Percentiles rank a stretch among this genome's conserved stretches.
phyloP scores from a whole-genome alignment of 192 early-diverging fungal species.

The Coemansia sp. region DNA sequence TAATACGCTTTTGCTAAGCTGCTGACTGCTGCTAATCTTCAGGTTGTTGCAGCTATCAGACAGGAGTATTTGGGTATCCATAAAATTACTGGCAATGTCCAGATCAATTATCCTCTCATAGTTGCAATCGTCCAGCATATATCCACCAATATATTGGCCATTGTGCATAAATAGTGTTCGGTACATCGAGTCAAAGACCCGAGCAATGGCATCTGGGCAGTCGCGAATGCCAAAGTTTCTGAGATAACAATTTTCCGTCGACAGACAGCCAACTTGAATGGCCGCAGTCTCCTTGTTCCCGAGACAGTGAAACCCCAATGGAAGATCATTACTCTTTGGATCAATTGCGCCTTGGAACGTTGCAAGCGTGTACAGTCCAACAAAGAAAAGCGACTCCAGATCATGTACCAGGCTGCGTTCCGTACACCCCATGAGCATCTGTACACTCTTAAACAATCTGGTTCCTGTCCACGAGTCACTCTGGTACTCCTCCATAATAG shows the following conservation, averaged over 20 bases:
- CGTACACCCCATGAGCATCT: not conserved
- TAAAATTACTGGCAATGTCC: not conserved
- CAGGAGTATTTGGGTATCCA: too few species aligned
- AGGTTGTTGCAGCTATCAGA: too few species aligned
- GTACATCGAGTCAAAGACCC: not conserved
- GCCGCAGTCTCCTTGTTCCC: not conserved
- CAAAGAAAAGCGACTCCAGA: constrained; percentile 22
- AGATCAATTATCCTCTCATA: not conserved
- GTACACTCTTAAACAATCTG: constrained; percentile 2
- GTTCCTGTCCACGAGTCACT: constrained; percentile 3
- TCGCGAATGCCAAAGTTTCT: not conserved
- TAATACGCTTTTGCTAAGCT: too few species aligned
- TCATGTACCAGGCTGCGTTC: constrained; percentile 9
- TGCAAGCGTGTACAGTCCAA: not conserved
- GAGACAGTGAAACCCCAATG: not conserved
- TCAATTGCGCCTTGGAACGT: not conserved
- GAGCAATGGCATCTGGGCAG: not conserved
- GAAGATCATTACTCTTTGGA: not conserved
- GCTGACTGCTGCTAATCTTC: too few species aligned
- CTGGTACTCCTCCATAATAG: not conserved
- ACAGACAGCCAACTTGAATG: not conserved
- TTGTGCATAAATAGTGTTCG: not conserved
- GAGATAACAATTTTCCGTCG: not conserved
- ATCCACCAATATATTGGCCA: not conserved
- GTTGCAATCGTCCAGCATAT: not conserved